phyloP scores from a whole-genome alignment of 768 basidiomycete genomes.

The Boletus eberwhitei region DNA sequence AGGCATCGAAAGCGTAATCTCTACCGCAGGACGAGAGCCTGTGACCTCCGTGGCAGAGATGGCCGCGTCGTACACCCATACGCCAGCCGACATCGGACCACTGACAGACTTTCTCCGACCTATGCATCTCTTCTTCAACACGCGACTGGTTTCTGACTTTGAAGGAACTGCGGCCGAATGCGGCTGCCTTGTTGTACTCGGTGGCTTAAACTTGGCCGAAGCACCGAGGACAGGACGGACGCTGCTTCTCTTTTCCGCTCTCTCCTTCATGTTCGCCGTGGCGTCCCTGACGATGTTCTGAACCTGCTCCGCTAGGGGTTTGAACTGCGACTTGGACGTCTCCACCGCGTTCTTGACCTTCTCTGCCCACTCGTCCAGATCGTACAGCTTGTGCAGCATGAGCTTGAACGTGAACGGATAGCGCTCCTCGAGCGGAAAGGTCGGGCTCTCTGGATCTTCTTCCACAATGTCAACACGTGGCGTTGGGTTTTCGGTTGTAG shows the following conservation, averaged over 20 bases:
- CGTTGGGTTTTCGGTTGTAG: background rate
- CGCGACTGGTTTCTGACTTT: constrained; percentile 26
- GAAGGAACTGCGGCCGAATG: constrained; percentile 1
- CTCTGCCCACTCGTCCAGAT: constrained; percentile 53
- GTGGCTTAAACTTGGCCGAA: constrained; percentile 15
- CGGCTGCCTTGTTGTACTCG: background rate
- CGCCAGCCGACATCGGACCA: constrained; percentile 29
- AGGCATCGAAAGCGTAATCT: constrained; percentile 17
- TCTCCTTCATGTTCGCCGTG: constrained; percentile 13
- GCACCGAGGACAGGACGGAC: constrained; percentile 27
- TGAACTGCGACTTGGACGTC: constrained; percentile 53
- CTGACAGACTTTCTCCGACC: constrained; percentile 46
- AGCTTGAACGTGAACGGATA: constrained; percentile 64
- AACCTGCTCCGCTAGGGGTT: constrained; percentile 45
- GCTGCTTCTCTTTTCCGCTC: constrained; percentile 10
- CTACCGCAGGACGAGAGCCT: constrained; percentile 16
- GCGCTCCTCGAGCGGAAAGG: constrained; percentile 40
- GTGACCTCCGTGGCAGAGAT: constrained; percentile 41
- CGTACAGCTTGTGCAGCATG: constrained; percentile 66
- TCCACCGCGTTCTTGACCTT: constrained; percentile 54
- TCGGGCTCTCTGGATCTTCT: constrained; percentile 29
- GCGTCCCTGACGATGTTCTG: constrained; percentile 13
- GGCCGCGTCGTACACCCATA: constrained; percentile 53
- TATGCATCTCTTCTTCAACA: constrained; percentile 55
- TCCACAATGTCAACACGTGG: constrained; percentile 6